Conservation (phyloP, 2,329 filamentous ascomycete genomes). For the Ceratocystis destructans region DNA sequence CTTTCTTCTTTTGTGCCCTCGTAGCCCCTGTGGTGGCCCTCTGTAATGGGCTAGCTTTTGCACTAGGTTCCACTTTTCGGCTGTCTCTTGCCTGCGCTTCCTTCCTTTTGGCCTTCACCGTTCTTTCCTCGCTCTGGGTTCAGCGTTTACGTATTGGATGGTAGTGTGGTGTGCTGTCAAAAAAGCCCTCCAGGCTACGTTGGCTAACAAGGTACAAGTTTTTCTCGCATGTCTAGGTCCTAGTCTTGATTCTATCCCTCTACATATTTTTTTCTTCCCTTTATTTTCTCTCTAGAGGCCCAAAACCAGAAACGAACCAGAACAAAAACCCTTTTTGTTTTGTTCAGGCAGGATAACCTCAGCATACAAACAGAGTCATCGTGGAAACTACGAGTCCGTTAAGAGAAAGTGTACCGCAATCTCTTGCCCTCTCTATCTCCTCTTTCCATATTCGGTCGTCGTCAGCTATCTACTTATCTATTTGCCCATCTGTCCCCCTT, state of each 20-base stretch:
- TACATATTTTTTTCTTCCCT: not conserved
- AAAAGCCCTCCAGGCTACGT: not conserved
- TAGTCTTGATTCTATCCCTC: not conserved
- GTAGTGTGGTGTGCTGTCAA: constrained; percentile 5
- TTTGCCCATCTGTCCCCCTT: not conserved
- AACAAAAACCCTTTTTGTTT: not conserved
- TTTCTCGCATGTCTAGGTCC: not conserved
- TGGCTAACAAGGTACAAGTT: not conserved
- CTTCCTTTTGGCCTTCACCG: not conserved
- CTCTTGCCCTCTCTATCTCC: not conserved
- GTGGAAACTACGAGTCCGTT: not conserved
- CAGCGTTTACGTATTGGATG: not conserved
- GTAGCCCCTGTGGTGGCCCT: not conserved
- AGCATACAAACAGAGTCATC: not conserved
- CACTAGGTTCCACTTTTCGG: constrained; percentile 1
- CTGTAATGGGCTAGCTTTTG: not conserved
- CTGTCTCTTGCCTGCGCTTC: not conserved
- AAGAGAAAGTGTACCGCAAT: not conserved
- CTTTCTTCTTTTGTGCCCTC: no score
- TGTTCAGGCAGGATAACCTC: not conserved
- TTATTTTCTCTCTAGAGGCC: not conserved
- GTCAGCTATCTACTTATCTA: not conserved
- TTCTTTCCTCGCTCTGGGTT: not conserved
- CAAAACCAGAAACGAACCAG: not conserved
- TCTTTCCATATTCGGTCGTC: not conserved